These are phyloP conservation scores for Neurospora sp. DNA, from an alignment of 495 filamentous ascomycete species.

Conservation along the genomic window DNA sequence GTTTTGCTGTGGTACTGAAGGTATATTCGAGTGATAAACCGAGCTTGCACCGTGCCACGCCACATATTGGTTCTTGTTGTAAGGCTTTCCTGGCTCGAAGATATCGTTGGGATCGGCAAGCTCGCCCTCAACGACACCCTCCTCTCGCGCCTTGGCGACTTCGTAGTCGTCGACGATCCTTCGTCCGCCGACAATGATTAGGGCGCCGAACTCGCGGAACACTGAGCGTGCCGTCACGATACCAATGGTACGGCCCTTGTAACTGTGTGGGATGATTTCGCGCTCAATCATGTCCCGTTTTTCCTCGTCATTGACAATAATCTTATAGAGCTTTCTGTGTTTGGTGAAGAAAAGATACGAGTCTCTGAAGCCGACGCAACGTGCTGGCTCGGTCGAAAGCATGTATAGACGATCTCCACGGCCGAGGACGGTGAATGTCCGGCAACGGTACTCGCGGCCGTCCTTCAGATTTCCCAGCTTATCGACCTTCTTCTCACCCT, in stretches of 20 bases:
- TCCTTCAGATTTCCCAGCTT: slow-evolving; percentile 70
- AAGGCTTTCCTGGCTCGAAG: slow-evolving; percentile 60
- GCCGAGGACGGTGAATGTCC: slow-evolving; percentile 80
- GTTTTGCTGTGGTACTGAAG: slow-evolving; percentile 63
- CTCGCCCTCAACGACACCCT: slow-evolving; percentile 82
- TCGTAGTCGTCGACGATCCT: slow-evolving; percentile 87
- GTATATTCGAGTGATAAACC: slow-evolving; percentile 79
- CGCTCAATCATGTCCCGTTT: slow-evolving; percentile 91
- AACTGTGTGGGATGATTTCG: slow-evolving; percentile 89
- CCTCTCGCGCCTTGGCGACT: slow-evolving; percentile 61
- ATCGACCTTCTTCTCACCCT: slow-evolving; percentile 89
- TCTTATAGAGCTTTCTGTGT: slow-evolving; percentile 88
- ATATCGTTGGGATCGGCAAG: slow-evolving; percentile 78
- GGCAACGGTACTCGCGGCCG: slow-evolving; percentile 83
- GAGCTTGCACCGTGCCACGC: slow-evolving; percentile 95
- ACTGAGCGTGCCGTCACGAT: slow-evolving; percentile 95
- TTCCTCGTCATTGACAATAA: slow-evolving; percentile 85
- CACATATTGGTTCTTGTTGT: slow-evolving; percentile 94
- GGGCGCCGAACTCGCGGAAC: slow-evolving; percentile 90
- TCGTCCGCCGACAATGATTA: slow-evolving; percentile 84
- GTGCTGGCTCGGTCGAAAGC: slow-evolving; percentile 92
- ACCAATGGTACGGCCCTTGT: slow-evolving; percentile 96
- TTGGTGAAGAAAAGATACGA: slow-evolving; percentile 98
- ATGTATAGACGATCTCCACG: slow-evolving; percentile 88
- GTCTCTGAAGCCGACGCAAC: slow-evolving; percentile 93